Evolutionary conservation across 768 basidiomycete genomes (phyloP).

Genomic region (Mycena venus): DNA sequence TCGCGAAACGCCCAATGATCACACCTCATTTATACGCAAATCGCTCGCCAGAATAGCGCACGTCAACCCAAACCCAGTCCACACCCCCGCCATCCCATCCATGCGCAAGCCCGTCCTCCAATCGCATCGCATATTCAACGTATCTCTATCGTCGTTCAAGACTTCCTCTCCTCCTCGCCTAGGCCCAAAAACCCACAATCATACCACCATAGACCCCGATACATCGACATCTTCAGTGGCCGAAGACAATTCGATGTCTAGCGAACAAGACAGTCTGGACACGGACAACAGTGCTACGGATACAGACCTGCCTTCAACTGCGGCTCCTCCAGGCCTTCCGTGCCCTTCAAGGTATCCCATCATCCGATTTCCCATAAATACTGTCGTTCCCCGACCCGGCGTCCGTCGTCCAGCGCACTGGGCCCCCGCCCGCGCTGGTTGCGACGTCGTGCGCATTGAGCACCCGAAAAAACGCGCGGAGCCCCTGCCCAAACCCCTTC

Average conservation of each 20-base stretch:
- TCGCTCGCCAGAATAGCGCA: conserved; percentile 9
- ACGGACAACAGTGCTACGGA: neutral
- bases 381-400: neutral
- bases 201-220: neutral
- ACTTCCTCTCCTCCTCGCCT: conserved; percentile 15
- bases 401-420: neutral
- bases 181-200: conserved; percentile 7
- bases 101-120: conserved; percentile 9
- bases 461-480: neutral
- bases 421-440: conserved; percentile 2
- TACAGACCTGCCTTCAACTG: neutral
- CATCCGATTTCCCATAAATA: conserved; percentile 8
- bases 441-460: conserved; percentile 14
- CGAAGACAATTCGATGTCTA: conserved; percentile 22
- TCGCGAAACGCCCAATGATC: conserved; percentile 4
- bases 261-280: conserved; percentile 15
- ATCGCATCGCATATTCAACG: conserved; percentile 18
- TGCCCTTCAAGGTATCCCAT: conserved; percentile 13
- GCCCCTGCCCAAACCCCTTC: too few species aligned
- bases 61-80: neutral
- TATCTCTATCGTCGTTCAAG: neutral
- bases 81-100: neutral
- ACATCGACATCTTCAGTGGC: conserved; percentile 11
- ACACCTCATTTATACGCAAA: conserved; percentile 16
- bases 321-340: conserved; percentile 14